phyloP scores from a whole-genome alignment of 306 rosid genomes.

The Quercus glauca region DNA sequence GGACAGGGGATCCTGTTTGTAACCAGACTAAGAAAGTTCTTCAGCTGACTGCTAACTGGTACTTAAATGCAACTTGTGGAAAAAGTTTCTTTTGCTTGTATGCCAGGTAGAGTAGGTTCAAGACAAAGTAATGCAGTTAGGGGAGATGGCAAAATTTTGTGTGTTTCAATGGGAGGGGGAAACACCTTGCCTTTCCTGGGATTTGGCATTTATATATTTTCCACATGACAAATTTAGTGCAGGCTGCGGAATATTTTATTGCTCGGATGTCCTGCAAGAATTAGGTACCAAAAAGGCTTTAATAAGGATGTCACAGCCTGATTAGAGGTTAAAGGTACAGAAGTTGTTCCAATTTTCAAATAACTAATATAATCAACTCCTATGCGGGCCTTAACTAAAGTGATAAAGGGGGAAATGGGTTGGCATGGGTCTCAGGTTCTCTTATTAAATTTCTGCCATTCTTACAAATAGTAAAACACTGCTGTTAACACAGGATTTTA shows the following conservation, averaged over 20 bases:
- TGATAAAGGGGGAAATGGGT: no score
- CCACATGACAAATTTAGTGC: background rate
- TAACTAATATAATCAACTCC: no score
- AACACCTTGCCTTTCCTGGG: background rate
- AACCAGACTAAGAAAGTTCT: background rate
- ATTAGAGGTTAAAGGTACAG: background rate
- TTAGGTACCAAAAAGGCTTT: background rate
- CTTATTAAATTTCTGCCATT: no score
- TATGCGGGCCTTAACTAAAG: no score
- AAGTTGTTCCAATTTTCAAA: no score
- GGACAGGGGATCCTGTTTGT: background rate
- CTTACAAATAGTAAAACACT: no score
- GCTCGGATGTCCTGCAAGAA: background rate
- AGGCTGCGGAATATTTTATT: background rate
- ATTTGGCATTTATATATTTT: background rate
- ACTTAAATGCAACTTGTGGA: background rate
- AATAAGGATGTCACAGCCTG: background rate
- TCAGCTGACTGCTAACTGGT: background rate
- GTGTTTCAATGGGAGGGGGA: background rate
- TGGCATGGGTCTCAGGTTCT: no score
- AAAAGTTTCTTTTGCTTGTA: background rate
- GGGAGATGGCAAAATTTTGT: background rate
- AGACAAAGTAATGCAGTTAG: background rate
- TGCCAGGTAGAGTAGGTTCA: background rate
- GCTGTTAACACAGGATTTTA: no score